A percentile compares a stretch with the other conserved stretches of the same genome.
phyloP scores from a whole-genome alignment of 2,329 filamentous ascomycete genomes.

The Penicillium polonicum region DNA sequence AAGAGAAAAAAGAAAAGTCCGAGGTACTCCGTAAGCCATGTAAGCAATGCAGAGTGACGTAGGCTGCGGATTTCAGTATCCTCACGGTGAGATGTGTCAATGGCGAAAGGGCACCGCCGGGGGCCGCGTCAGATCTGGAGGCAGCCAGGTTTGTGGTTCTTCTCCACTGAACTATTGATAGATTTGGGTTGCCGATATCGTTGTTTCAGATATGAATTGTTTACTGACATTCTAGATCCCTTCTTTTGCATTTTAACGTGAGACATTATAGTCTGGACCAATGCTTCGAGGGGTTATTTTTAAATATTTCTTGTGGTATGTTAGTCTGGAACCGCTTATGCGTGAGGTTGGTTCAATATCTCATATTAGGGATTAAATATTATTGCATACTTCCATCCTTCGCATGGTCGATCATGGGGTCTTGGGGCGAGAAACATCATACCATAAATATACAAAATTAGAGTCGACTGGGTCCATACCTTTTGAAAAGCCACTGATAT shows the following conservation, averaged over 20 bases:
- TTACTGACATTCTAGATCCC: slow-evolving; percentile 8
- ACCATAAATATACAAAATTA: slow-evolving; percentile 1
- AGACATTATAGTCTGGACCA: background rate
- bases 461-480: background rate
- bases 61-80: background rate
- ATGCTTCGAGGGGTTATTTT: slow-evolving; percentile 1
- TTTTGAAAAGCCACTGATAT: background rate
- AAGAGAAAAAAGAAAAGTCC: background rate
- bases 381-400: background rate
- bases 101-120: background rate
- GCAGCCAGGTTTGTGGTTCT: slow-evolving; percentile 10
- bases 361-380: background rate
- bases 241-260: slow-evolving; percentile 7
- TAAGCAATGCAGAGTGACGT: slow-evolving; percentile 4
- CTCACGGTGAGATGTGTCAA: background rate
- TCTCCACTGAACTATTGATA: slow-evolving; percentile 20
- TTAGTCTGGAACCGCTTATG: background rate
- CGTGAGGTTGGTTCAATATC: background rate
- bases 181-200: slow-evolving; percentile 9
- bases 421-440: background rate
- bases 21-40: background rate
- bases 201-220: slow-evolving; percentile 16
- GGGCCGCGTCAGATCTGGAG: slow-evolving; percentile 21
- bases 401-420: background rate
- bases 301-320: background rate